A percentile compares a stretch with the other conserved stretches of the same genome.
Evolutionary conservation across 2,329 filamentous ascomycete genomes (phyloP).

Genomic region (Fusarium sp.): DNA sequence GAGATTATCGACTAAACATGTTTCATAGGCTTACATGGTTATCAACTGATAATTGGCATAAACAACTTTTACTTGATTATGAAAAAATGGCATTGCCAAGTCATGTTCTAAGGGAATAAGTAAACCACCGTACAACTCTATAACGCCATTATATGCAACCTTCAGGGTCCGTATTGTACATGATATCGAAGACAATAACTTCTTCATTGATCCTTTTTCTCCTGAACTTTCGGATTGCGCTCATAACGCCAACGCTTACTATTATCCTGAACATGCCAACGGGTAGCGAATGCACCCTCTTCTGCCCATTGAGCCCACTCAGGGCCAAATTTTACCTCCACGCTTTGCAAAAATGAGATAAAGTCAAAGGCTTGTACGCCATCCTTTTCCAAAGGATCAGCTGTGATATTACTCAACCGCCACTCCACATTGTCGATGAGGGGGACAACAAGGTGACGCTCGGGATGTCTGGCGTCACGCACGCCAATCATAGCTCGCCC

Average conservation of each 20-base stretch:
- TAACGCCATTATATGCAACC: not conserved
- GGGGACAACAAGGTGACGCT: slow-evolving; percentile 44
- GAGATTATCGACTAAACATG: not conserved
- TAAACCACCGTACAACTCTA: not conserved
- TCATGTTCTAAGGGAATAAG: not conserved
- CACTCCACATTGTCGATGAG: slow-evolving; percentile 44
- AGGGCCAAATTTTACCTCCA: slow-evolving; percentile 28
- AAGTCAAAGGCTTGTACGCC: slow-evolving; percentile 39
- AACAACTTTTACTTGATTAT: not conserved
- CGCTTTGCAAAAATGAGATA: slow-evolving; percentile 23
- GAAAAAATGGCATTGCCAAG: not conserved
- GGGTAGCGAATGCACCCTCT: not conserved
- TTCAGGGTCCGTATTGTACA: not conserved
- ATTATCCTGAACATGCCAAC: slow-evolving; percentile 6
- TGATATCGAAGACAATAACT: not conserved
- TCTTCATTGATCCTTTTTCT: not conserved
- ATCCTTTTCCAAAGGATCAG: slow-evolving; percentile 39
- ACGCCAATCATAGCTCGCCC: slow-evolving; percentile 44
- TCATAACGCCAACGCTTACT: slow-evolving; percentile 3
- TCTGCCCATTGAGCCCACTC: slow-evolving; percentile 41
- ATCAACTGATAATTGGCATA: not conserved
- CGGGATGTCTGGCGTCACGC: slow-evolving; percentile 20
- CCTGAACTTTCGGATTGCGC: not conserved
- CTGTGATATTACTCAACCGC: slow-evolving; percentile 43
- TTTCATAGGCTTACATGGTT: not conserved